Conservation (phyloP, 2,329 filamentous ascomycete genomes). For the Apiospora sp. region DNA sequence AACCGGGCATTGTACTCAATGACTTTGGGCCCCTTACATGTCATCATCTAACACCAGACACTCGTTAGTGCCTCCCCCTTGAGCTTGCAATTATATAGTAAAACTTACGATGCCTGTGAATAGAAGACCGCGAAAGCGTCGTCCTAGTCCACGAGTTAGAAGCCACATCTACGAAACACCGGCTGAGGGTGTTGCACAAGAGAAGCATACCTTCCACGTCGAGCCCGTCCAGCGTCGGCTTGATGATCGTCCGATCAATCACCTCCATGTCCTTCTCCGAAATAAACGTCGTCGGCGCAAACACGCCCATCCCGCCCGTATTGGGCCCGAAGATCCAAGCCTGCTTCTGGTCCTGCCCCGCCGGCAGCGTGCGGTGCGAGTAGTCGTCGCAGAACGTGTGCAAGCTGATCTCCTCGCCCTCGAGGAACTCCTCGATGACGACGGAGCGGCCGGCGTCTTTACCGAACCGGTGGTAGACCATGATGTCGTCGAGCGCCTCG, state of each 20-base stretch:
- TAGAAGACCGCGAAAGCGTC: background rate
- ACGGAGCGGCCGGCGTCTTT: slow-evolving; percentile 69
- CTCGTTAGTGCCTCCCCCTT: no score
- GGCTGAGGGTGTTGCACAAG: background rate
- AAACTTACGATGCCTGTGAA: background rate
- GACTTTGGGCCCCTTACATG: slow-evolving; percentile 58
- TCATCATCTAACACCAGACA: background rate
- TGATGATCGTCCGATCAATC: background rate
- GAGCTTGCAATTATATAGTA: no score
- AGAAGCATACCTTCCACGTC: background rate
- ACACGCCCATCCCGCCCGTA: background rate
- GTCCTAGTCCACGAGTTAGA: background rate
- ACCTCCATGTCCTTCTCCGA: background rate
- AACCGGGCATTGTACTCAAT: slow-evolving; percentile 95
- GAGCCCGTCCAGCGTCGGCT: background rate
- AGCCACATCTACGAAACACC: background rate
- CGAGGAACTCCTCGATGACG: slow-evolving; percentile 76
- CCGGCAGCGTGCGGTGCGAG: slow-evolving; percentile 69
- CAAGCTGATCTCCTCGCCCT: slow-evolving; percentile 74
- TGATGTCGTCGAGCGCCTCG: slow-evolving; percentile 70
- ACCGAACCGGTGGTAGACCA: slow-evolving; percentile 72
- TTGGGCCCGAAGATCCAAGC: background rate
- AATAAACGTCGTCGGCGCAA: background rate
- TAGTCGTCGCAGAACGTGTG: slow-evolving; percentile 74
- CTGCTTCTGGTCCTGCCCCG: slow-evolving; percentile 75